These are phyloP conservation scores for Fraxinus excelsior DNA, from an alignment of 257 asterid species.

Conservation along the genomic window DNA sequence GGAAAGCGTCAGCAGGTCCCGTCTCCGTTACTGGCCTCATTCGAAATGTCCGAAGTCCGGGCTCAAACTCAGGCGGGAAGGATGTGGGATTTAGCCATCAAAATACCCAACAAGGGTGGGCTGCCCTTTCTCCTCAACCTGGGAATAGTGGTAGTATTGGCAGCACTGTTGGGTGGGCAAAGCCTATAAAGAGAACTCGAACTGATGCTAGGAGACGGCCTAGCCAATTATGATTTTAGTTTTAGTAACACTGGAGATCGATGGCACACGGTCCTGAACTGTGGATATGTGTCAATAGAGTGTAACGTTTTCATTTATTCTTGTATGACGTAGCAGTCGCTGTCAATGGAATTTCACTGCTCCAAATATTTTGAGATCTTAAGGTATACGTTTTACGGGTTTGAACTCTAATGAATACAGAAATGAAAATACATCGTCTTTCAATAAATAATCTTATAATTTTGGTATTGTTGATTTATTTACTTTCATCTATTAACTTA, in stretches of 20 bases:
- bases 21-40: slow-evolving; percentile 63
- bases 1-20: slow-evolving; percentile 62
- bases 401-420: background rate
- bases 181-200: slow-evolving; percentile 88
- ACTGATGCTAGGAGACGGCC: slow-evolving; percentile 90
- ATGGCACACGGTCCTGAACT: background rate
- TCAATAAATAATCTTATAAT: too few relatives aligned
- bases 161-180: slow-evolving; percentile 84
- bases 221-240: slow-evolving; percentile 59
- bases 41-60: slow-evolving; percentile 62
- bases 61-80: slow-evolving; percentile 42
- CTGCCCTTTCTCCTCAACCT: slow-evolving; percentile 61
- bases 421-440: background rate
- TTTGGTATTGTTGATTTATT: too few relatives aligned
- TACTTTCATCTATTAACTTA: too few relatives aligned
- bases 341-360: background rate
- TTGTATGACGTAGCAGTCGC: background rate
- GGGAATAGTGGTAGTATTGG: slow-evolving; percentile 57
- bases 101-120: slow-evolving; percentile 47
- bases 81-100: slow-evolving; percentile 60
- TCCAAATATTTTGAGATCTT: background rate
- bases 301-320: background rate
- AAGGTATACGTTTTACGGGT: background rate
- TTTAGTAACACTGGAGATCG: background rate
- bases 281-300: background rate